These are phyloP conservation scores for Taphrina pruni DNA, from an alignment of 1,139 yeast genomes.

Conservation along the genomic window DNA sequence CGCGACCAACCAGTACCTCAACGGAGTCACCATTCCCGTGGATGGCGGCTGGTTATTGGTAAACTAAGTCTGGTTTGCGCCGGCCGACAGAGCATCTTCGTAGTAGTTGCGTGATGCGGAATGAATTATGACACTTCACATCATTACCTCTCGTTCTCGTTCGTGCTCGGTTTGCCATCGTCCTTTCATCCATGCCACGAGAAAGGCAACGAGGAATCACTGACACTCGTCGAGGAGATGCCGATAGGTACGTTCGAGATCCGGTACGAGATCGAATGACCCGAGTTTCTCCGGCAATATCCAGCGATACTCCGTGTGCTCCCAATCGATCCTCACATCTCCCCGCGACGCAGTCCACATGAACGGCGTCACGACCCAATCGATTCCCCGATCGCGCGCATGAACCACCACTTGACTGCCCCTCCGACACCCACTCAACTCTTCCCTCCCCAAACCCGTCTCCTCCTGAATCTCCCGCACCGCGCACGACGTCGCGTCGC, in stretches of 20 bases:
- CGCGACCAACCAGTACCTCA: slow-evolving; percentile 45
- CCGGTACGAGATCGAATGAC: slow-evolving; percentile 6
- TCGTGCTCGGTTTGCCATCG: too few relatives aligned
- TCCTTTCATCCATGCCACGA: too few relatives aligned
- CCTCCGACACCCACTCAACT: neutral
- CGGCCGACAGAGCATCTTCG: too few relatives aligned
- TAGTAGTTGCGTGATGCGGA: too few relatives aligned
- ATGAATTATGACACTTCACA: too few relatives aligned
- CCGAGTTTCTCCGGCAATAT: slow-evolving; percentile 12
- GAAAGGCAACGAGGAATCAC: neutral
- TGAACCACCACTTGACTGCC: neutral
- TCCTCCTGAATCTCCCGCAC: slow-evolving; percentile 10
- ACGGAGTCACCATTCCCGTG: slow-evolving; percentile 41
- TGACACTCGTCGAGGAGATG: slow-evolving; percentile 5
- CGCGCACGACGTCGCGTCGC: neutral
- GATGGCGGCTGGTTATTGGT: slow-evolving; percentile 46
- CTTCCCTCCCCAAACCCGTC: neutral
- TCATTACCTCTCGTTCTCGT: too few relatives aligned
- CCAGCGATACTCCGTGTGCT: slow-evolving; percentile 17
- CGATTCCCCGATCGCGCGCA: neutral
- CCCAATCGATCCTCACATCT: slow-evolving; percentile 10
- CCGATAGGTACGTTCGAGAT: slow-evolving; percentile 3
- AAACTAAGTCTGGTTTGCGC: neutral
- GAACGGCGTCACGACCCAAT: slow-evolving; percentile 13
- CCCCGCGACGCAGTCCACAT: neutral